These are phyloP conservation scores for Modicella reniformis DNA, from an alignment of 371 early-diverging fungal species.

Conservation along the genomic window DNA sequence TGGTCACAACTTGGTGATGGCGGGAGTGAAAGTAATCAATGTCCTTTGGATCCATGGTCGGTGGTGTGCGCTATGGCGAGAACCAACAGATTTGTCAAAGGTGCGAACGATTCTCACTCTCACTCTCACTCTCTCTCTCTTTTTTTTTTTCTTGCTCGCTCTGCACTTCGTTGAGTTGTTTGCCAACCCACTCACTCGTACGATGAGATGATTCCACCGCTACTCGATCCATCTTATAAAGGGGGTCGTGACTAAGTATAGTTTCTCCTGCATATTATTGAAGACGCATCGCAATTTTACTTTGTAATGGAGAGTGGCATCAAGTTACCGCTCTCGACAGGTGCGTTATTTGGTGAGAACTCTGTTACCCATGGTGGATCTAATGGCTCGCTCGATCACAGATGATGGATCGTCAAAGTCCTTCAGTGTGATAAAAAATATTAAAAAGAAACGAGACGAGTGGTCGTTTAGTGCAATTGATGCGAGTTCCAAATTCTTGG, in stretches of 20 bases:
- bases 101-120: no score
- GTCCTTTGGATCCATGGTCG: conserved; percentile 48
- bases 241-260: no score
- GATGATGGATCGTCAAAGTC: conserved; percentile 46
- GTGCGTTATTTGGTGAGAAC: conserved; percentile 63
- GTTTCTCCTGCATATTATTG: no score
- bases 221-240: conserved; percentile 59
- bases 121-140: no score
- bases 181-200: conserved; percentile 80
- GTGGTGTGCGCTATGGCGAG: conserved; percentile 17
- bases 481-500: no score
- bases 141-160: no score
- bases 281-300: no score
- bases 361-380: conserved; percentile 61
- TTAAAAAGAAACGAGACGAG: not conserved
- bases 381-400: conserved; percentile 62
- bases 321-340: conserved; percentile 58
- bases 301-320: conserved; percentile 63
- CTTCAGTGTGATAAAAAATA: conserved; percentile 4
- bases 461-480: no score
- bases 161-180: conserved; percentile 62
- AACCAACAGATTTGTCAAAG: not conserved
- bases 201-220: conserved; percentile 72
- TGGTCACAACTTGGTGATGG: conserved; percentile 6
- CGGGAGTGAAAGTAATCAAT: conserved; percentile 38